Evolutionary conservation across 306 rosid species (phyloP).

Genomic region (Pyrus betulifolia): DNA sequence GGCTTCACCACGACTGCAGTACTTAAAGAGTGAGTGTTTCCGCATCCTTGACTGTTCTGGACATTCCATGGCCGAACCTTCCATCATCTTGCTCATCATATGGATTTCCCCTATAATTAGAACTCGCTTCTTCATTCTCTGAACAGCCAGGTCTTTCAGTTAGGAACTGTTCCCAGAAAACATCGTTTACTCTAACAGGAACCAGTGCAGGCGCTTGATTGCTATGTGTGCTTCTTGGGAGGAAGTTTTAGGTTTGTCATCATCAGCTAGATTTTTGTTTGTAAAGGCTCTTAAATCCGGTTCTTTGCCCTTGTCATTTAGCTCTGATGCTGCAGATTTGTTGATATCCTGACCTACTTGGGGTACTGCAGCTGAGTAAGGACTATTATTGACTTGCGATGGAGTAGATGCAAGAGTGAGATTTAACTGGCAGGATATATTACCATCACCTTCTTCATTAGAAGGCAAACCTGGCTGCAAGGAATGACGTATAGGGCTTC

Average conservation of each 20-base stretch:
- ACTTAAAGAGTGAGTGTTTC: constrained; percentile 57
- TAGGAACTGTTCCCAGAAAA: constrained; percentile 96
- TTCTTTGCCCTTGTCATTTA: constrained; percentile 37
- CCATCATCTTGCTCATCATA: constrained; percentile 63
- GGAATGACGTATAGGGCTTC: constrained; percentile 43
- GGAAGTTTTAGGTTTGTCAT: constrained; percentile 28
- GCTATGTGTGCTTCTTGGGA: constrained; percentile 42
- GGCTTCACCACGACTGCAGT: not conserved
- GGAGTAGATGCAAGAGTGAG: constrained; percentile 79
- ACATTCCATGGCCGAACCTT: constrained; percentile 41
- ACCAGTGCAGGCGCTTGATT: constrained; percentile 38
- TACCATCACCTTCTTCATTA: constrained; percentile 76
- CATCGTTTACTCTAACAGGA: constrained; percentile 74
- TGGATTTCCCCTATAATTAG: constrained; percentile 53
- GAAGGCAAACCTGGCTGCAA: constrained; percentile 46
- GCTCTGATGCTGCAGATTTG: constrained; percentile 44
- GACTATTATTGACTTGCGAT: constrained; percentile 37
- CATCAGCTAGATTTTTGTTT: constrained; percentile 25
- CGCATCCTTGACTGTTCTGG: constrained; percentile 42
- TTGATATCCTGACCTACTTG: constrained; percentile 50
- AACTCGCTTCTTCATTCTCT: constrained; percentile 90
- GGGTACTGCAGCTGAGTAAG: constrained; percentile 47
- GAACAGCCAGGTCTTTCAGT: constrained; percentile 93
- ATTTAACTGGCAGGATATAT: constrained; percentile 79
- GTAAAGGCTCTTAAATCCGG: constrained; percentile 39